Evolutionary conservation across 139 green algal genomes (phyloP), one percentile per base, ranked within the genome.

Genomic region (Helicosporidium sp.): DNA sequence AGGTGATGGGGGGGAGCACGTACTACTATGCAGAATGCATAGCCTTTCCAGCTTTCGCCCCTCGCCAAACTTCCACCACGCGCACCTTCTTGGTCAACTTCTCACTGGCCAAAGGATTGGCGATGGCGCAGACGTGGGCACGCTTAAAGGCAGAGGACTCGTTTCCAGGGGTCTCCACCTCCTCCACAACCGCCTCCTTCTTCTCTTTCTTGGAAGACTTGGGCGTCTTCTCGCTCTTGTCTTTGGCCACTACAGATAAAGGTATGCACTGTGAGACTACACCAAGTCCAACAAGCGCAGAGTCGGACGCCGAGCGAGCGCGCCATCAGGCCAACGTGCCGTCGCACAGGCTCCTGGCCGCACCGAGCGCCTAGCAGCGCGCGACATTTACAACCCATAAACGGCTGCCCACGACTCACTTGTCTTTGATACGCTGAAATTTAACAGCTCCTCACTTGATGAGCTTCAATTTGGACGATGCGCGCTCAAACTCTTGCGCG

Each of bases 71-170:
- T n/a, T n/a, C n/a, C n/a, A n/a, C n/a, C n/a, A n/a, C n/a, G n/a
- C 43, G 0, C 18, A 73, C 72, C 61, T 90, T 91, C 53, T 94
- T 95, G 43, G 55, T 69, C 8, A 95, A 70, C 63, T 95, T 95
- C 26, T 91, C 79, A 36, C 90, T 76, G 24, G 83, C 85, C 24
- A 95, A 62, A 0, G 85, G 85, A 52, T 87, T 87, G 5, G 85
- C 85, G 26, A 95, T 92, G n/a, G 71, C 22, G 7, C 49, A 64
- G 17, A 83, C 5, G 2, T 48, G 44, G 12, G 26, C 23, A 19
- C 18, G 41, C 26, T 3, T 28, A 7, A 33, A n/a, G n/a, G n/a
- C n/a, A n/a, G n/a, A n/a, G n/a, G n/a, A 26, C 31, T 29, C 46
- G 18, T 52, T 46, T 40, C 29, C 22, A 27, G 26, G 16, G 5